Percentiles rank a stretch among this genome's conserved stretches.
These are phyloP conservation scores for Graphilbum ipis-grandicollis DNA, from an alignment of 2,329 filamentous ascomycete genomes.

Conservation along the genomic window DNA sequence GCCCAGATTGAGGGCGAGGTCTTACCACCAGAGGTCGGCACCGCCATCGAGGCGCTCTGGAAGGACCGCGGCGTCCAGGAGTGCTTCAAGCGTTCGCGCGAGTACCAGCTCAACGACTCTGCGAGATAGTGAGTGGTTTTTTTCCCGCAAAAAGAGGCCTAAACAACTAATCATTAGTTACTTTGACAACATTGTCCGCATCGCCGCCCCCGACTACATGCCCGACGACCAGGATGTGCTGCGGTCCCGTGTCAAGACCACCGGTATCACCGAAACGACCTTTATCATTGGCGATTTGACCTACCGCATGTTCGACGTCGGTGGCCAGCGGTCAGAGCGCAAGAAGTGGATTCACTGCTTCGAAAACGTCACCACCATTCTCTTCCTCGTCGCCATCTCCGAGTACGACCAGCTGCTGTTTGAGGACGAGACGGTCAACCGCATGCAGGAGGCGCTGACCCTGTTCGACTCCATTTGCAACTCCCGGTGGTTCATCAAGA, in stretches of 20 bases:
- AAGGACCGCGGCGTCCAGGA: constrained; percentile 83
- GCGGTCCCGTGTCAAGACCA: constrained; percentile 91
- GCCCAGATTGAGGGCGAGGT: constrained; percentile 92
- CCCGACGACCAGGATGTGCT: constrained; percentile 92
- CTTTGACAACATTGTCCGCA: constrained; percentile 87
- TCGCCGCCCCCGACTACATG: constrained; percentile 80
- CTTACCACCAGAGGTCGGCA: constrained; percentile 83
- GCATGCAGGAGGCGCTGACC: constrained; percentile 80
- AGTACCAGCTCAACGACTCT: constrained; percentile 93
- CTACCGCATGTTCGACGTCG: constrained; percentile 95
- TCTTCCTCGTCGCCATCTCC: constrained; percentile 92
- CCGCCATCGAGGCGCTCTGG: constrained; percentile 84
- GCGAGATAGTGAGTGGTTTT: constrained; percentile 59
- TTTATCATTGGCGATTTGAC: constrained; percentile 91
- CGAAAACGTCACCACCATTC: constrained; percentile 91
- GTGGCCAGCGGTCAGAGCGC: constrained; percentile 85
- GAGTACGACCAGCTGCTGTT: constrained; percentile 94
- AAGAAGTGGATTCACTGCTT: constrained; percentile 99
- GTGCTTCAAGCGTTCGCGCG: constrained; percentile 87
- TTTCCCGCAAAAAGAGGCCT: no score
- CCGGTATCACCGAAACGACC: constrained; percentile 90
- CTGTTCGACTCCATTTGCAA: constrained; percentile 80
- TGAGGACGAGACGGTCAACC: constrained; percentile 90
- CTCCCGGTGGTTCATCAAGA: constrained; percentile 80
- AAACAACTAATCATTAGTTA: constrained; percentile 46